Evolutionary conservation across 768 basidiomycete species (phyloP), one percentile per base, ranked within the genome.

Genomic region (Leccinum pellstonianum): DNA sequence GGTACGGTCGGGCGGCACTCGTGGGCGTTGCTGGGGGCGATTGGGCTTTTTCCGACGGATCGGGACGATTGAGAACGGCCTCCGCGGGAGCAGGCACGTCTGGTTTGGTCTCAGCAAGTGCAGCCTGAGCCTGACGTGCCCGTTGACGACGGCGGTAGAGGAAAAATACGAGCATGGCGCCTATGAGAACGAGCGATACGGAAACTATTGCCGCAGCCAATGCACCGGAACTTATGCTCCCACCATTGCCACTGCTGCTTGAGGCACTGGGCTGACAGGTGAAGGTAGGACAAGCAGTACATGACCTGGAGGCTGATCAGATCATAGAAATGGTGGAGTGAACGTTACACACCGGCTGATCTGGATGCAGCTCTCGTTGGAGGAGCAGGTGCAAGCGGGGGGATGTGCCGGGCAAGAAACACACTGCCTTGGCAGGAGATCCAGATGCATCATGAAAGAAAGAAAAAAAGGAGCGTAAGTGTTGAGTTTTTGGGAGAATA

Each of bases 31-130:
- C 21, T 4, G 57, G 61, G 29, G 65, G 27, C 1, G 68, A 29
- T 31, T 55, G 66, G 7, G 79, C 71, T 69, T 90, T 90, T 76
- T 90, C 89, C 55, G 76, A 86, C 31, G 91, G 91, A 73, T 93
- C 88, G n/a, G 90, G 89, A 46, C 91, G 80, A 70, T 86, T 89
- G 60, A 93, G 86, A 35, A 93, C 91, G 10, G 85, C 83, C 65
- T 83, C 87, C 19, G 91, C 90, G 21, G 87, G 76, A 2, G 89
- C 91, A 38, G 90, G 90, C 19, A 83, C 73, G 66, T 93, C 90
- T 54, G 76, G 71, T 64, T 81, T 81, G 57, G 76, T 66, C 59
- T 84, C 83, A 33, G 64, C 69, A 15, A 59, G 68, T 21, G 69
- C 56, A 17, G 73, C 70, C 23, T 66, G 56, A 35, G 68, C 58